Evolutionary conservation across 108 stramenopile genomes (phyloP).

Genomic region (Schizochytrium sp.): DNA sequence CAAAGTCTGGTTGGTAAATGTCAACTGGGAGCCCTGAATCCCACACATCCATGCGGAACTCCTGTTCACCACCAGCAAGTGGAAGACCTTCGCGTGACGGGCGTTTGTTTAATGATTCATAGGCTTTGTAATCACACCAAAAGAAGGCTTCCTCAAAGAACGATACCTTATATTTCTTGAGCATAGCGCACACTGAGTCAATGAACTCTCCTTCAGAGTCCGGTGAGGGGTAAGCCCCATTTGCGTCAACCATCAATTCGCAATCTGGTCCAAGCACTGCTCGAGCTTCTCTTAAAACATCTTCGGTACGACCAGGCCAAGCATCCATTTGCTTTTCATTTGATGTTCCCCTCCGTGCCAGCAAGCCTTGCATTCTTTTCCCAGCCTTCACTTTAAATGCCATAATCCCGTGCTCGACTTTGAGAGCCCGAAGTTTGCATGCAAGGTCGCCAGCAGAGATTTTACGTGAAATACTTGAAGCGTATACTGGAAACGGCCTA

Average conservation of each 20-base stretch:
- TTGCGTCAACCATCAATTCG: slow-evolving; percentile 21
- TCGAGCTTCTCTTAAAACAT: neutral
- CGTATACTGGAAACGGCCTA: slow-evolving; percentile 7
- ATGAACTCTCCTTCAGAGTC: neutral
- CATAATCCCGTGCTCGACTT: neutral
- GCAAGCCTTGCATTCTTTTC: slow-evolving; percentile 45
- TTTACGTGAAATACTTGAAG: slow-evolving; percentile 20
- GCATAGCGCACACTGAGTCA: neutral
- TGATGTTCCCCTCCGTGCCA: neutral
- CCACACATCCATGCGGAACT: slow-evolving; percentile 53
- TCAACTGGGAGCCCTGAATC: neutral
- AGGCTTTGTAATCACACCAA: slow-evolving; percentile 22
- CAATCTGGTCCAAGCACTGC: neutral
- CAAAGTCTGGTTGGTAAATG: slow-evolving; percentile 53
- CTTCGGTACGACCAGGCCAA: slow-evolving; percentile 48
- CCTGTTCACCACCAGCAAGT: slow-evolving; percentile 30
- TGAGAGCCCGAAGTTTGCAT: neutral
- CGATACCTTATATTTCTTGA: neutral
- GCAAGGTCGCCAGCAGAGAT: neutral
- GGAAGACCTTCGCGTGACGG: neutral
- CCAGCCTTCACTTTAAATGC: slow-evolving; percentile 52
- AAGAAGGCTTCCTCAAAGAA: slow-evolving; percentile 49
- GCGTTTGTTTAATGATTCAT: neutral
- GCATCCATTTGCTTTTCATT: neutral
- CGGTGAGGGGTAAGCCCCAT: slow-evolving; percentile 32